Percentiles rank a stretch among this genome's conserved stretches.
Conservation (phyloP, 345 rosid genomes). For the Xanthoceras sorbifolium region DNA sequence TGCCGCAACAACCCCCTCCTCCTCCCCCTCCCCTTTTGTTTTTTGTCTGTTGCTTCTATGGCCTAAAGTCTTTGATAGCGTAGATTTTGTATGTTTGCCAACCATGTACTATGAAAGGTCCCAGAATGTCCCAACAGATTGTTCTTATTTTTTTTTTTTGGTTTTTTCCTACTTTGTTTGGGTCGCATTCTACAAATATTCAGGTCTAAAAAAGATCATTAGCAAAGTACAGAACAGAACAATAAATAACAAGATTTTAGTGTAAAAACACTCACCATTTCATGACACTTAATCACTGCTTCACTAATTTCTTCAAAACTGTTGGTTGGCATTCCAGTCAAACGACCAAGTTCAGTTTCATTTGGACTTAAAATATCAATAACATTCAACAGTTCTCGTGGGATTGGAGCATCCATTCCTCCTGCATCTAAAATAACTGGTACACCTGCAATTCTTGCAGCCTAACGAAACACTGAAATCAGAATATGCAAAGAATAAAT, state of each 20-base stretch:
- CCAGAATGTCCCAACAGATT: neutral
- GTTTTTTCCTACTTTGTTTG: neutral
- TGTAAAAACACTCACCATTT: constrained; percentile 51
- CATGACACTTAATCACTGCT: constrained; percentile 66
- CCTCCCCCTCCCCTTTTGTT: too few relatives aligned
- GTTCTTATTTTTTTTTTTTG: neutral
- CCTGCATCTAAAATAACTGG: constrained; percentile 92
- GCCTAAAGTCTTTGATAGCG: neutral
- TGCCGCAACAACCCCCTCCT: too few relatives aligned
- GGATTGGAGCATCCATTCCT: constrained; percentile 90
- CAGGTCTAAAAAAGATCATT: neutral
- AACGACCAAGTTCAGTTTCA: constrained; percentile 80
- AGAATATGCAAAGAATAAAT: constrained; percentile 7
- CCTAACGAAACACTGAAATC: constrained; percentile 43
- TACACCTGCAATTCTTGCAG: constrained; percentile 79
- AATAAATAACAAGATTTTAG: neutral
- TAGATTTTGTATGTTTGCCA: neutral
- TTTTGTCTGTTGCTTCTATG: neutral
- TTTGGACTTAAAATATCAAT: constrained; percentile 91
- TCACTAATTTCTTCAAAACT: constrained; percentile 66
- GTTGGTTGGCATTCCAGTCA: constrained; percentile 78
- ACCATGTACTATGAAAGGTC: neutral
- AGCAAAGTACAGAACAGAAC: neutral
- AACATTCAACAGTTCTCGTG: constrained; percentile 59
- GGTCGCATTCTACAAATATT: neutral